Evolutionary conservation across 805 yeast species (phyloP).

Genomic region (Metschnikowia chrysomelidarum): DNA sequence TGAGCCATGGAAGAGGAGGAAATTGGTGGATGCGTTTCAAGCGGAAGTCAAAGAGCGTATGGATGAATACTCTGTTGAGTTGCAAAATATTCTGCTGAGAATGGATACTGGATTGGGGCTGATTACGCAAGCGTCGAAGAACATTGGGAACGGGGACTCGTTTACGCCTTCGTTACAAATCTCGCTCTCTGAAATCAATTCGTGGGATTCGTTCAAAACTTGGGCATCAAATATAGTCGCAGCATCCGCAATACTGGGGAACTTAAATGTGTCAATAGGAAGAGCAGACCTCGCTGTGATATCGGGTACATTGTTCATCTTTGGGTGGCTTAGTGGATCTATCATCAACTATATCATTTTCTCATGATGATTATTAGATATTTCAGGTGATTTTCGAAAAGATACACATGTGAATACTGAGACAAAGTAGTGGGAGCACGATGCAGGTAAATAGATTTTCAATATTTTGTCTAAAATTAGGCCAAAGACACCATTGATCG

Average conservation of each 20-base stretch:
- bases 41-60: slow-evolving; percentile 55
- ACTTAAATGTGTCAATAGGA: slow-evolving; percentile 3
- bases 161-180: slow-evolving; percentile 1
- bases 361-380: background rate
- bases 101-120: slow-evolving; percentile 1
- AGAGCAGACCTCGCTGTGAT: slow-evolving; percentile 14
- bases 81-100: slow-evolving; percentile 10
- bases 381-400: slow-evolving; percentile 1
- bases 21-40: slow-evolving; percentile 82
- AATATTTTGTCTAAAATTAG: too few species aligned
- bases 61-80: slow-evolving; percentile 13
- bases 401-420: slow-evolving; percentile 1
- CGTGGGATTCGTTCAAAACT: slow-evolving; percentile 4
- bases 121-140: slow-evolving; percentile 1
- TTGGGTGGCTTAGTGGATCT: slow-evolving; percentile 15
- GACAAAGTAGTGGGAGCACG: too few species aligned
- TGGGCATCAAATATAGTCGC: slow-evolving; percentile 3
- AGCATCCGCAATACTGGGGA: background rate
- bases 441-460: too few species aligned
- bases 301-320: slow-evolving; percentile 11
- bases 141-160: too few species aligned
- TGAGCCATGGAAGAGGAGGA: slow-evolving; percentile 91
- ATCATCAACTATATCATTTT: slow-evolving; percentile 3
- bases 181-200: slow-evolving; percentile 5
- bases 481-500: too few species aligned